These are phyloP conservation scores for Podaxis sp. DNA, from an alignment of 768 basidiomycete genomes.

Conservation along the genomic window DNA sequence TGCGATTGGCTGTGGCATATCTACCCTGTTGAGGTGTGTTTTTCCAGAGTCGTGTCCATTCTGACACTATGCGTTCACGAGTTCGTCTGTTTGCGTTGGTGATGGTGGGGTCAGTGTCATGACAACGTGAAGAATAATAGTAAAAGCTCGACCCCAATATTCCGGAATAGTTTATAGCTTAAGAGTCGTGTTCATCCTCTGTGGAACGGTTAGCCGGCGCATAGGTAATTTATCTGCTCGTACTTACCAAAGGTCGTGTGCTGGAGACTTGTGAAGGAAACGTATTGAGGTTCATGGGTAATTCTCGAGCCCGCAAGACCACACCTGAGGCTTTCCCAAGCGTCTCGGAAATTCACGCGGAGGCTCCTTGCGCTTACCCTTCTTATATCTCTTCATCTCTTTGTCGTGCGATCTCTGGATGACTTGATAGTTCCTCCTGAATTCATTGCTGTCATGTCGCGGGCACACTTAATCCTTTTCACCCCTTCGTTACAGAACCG, in stretches of 20 bases:
- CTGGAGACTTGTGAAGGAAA: neutral
- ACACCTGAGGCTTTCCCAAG: neutral
- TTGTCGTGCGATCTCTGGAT: neutral
- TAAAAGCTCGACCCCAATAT: neutral
- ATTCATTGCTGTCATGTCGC: neutral
- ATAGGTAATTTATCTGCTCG: neutral
- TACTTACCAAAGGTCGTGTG: neutral
- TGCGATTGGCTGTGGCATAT: too few species aligned
- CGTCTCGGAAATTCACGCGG: neutral
- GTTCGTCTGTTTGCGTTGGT: too few species aligned
- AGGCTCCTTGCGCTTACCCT: neutral
- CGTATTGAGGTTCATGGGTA: neutral
- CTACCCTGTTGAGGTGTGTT: too few species aligned
- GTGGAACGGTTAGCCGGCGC: neutral
- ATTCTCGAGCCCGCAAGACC: neutral
- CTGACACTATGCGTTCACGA: too few species aligned
- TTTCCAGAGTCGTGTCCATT: too few species aligned
- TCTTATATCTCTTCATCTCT: neutral
- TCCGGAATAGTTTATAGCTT: neutral
- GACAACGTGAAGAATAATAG: neutral
- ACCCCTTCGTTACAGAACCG: neutral
- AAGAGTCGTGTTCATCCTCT: constrained; percentile 1
- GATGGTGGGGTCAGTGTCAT: too few species aligned
- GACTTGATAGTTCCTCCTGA: neutral
- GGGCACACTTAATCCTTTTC: neutral